Base-by-base conservation (phyloP, 495 filamentous ascomycete genomes). In the Chaetomidium leptoderma region DNA sequence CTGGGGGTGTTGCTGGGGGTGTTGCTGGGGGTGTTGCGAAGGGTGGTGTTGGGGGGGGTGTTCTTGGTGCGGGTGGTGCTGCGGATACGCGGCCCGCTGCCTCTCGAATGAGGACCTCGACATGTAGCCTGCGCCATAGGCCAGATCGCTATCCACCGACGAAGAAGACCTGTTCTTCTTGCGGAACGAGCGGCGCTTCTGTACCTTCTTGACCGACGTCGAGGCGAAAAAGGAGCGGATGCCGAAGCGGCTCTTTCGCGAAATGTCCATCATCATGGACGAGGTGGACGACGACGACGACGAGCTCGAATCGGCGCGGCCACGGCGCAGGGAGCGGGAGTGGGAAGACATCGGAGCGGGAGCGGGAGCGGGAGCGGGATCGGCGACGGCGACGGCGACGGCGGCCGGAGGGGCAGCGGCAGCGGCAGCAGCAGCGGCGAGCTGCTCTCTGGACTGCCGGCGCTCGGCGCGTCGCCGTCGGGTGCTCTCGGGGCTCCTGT, bases 121-220 rank as follows among this genome's bases (percentile, higher is more conserved):
- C 42, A 81, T 68, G 59, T 79, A 83, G 9, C 79, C 80, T 17
- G 68, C 74, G 33, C 80, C 80, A 57, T 83, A 83, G 23, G 79
- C 80, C 42, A 83, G 62, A 50, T 82, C 79, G 40, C 73, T 76
- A 48, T 79, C 74, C 37, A 81, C 68, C 4, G 76, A 76, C 6
- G 74, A 78, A 5, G 73, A 74, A 17, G 76, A 79, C 21, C 68
- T 72, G 62, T 81, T 82, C 35, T 73, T 75, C 30, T 60, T 66
- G 46, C 69, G 71, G 19, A 81, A 68, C 3, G 68, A 70, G 29
- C 77, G 68, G 33, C 73, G 70, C 49, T 67, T 72, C 46, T 73
- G 75, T 32, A 77, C 75, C 61, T 72, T 74, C 64, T 76, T 73
- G 45, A 61, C 70, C 53, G 66, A 64, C 27, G 67, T 62, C 11